These are phyloP conservation scores for Alternaria arborescens DNA, from an alignment of 2,329 filamentous ascomycete species.

Conservation along the genomic window DNA sequence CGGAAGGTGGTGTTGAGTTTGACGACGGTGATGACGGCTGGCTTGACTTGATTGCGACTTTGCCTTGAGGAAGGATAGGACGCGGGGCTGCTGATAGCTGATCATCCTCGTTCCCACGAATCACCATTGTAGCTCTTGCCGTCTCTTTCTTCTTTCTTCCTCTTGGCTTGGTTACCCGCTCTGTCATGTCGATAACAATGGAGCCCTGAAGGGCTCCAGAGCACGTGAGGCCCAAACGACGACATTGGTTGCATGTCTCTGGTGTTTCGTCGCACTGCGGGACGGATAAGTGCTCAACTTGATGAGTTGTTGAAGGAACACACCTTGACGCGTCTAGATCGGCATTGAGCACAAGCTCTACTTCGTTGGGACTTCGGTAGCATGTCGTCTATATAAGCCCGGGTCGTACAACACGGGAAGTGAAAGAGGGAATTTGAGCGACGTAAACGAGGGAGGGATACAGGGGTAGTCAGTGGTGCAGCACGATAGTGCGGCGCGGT, in stretches of 20 bases:
- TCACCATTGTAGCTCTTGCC: slow-evolving; percentile 3
- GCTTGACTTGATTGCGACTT: not conserved
- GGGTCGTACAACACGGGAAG: slow-evolving; percentile 3
- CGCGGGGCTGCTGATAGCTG: not conserved
- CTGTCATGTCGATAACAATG: slow-evolving; percentile 49
- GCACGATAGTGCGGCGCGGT: not conserved
- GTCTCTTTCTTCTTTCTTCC: slow-evolving; percentile 29
- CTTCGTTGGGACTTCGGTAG: slow-evolving; percentile 43
- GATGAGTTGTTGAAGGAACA: not conserved
- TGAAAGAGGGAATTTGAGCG: slow-evolving; percentile 26
- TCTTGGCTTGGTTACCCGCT: slow-evolving; percentile 39
- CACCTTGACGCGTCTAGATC: slow-evolving; percentile 48
- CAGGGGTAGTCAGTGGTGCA: not conserved
- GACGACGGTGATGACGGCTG: not conserved
- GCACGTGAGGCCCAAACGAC: slow-evolving; percentile 39
- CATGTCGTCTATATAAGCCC: slow-evolving; percentile 8
- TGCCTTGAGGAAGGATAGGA: not conserved
- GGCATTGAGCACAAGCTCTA: slow-evolving; percentile 46
- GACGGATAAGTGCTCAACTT: slow-evolving; percentile 4
- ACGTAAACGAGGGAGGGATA: slow-evolving; percentile 7
- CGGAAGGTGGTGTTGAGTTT: slow-evolving; percentile 5
- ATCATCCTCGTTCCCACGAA: slow-evolving; percentile 1
- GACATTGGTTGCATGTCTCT: slow-evolving; percentile 21
- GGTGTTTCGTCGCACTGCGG: slow-evolving; percentile 43
- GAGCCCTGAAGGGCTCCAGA: slow-evolving; percentile 44